Percentiles rank a stretch among this genome's conserved stretches.
Evolutionary conservation across 2,329 filamentous ascomycete species (phyloP).

Genomic region (Apiospora sp.): DNA sequence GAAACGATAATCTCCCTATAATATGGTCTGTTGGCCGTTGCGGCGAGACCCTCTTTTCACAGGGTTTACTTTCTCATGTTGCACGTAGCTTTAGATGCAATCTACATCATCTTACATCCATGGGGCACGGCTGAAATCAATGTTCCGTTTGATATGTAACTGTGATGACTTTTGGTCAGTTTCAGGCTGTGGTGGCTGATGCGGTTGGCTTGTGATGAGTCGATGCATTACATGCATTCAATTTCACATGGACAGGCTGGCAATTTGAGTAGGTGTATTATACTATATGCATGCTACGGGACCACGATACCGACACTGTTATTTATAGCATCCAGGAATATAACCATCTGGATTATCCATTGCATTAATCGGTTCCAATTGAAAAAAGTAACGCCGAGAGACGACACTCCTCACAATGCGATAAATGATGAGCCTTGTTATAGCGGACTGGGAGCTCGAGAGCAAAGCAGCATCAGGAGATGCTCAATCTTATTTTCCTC

Average conservation of each 20-base stretch:
- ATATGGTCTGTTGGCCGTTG: background rate
- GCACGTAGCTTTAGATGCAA: background rate
- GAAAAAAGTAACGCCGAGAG: background rate
- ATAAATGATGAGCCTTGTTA: background rate
- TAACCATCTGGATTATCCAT: background rate
- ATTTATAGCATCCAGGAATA: background rate
- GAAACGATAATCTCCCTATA: slow-evolving; percentile 7
- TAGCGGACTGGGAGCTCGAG: background rate
- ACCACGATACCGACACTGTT: background rate
- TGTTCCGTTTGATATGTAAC: background rate
- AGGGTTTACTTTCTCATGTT: background rate
- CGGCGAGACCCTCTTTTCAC: background rate
- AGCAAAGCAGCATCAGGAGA: background rate
- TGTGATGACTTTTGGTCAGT: background rate
- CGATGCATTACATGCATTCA: background rate
- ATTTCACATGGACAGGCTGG: background rate
- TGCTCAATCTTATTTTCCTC: background rate
- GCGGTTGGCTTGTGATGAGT: background rate
- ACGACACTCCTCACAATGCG: background rate
- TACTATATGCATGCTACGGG: background rate
- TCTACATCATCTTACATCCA: background rate
- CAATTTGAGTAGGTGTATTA: background rate
- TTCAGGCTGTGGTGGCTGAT: background rate
- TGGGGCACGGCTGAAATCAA: background rate
- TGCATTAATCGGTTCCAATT: background rate